Base-by-base conservation (phyloP, 139 green algal genomes). In the Cymbomonas tetramitiformis region DNA sequence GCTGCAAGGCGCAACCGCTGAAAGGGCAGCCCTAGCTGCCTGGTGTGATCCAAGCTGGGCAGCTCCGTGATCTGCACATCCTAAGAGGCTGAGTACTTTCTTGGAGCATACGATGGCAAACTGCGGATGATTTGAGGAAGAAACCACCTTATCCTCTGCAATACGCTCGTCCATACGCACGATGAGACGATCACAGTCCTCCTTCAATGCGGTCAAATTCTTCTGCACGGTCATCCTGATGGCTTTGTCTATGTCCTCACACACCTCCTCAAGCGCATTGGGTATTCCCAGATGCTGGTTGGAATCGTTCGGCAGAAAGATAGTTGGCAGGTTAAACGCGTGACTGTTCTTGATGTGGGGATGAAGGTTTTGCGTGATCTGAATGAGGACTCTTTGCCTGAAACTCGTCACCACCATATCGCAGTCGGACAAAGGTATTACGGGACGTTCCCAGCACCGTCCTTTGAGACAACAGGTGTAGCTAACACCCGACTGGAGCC, bases 191-290 rank as follows among this genome's bases (percentile, higher is more conserved):
- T 68, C 57, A 49, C 75, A 85, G 68, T 85, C 75, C 4, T 56
- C 44, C 54, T 79, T 76, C 12, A 85, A 60, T 46, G 66, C 48
- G 21, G 52, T 51, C 54, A 85, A 34, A 38, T 79, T 81, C 59
- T 78, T 78, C 59, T 83, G 74, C 29, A 80, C 74, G 8, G 71
- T 81, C 63, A 76, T 64, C 38, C 71, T 64, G 56, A 82, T 77
- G 28, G 64, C 30, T 58, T 81, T 81, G 67, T 83, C 71, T 6
- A 85, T 81, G 29, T 75, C 60, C 9, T 69, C 31, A 61, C 72
- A 83, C 9, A 85, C 69, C 15, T 83, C 79, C 51, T 80, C 59
- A 32, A 86, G 80, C 18, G 73, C 70, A 56, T 86, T 83, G 28
- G 76, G 79, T 49, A 86, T 86, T n/a, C 61, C 68, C 5, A 70